Base-by-base conservation (phyloP, 768 basidiomycete genomes). In the Suillus placidus region DNA sequence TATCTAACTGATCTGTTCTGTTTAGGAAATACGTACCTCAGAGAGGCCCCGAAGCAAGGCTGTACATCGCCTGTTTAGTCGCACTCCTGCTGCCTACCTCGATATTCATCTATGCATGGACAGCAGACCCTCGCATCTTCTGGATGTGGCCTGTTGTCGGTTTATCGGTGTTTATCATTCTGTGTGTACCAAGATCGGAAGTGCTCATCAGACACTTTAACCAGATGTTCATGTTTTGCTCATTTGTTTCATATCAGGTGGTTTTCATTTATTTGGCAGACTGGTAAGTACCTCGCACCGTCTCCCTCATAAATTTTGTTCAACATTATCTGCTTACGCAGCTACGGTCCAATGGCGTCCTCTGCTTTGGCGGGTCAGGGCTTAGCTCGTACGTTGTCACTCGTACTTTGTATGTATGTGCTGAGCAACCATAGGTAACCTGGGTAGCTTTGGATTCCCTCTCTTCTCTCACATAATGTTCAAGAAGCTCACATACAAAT, bases 21-120 rank as follows among this genome's bases (percentile, higher is more conserved):
- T n/a, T n/a, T 26, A 66, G 69, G 40, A 69, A 70, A 54, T 77
- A 78, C 58, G 60, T 74, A 1, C 76, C 76, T 10, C 54, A 72
- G 60, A 65, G 30, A 51, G 81, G 81, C 6, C 81, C 80, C 0
- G 89, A 90, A 75, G 88, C 89, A 6, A 82, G 88, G 26, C 73
- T 90, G 45, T 87, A 85, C 65, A 74, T 79, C 32, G 82, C 87
- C 13, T 88, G 87, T 70, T 69, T 81, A 40, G 87, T 84, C 0
- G 86, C 81, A 0, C 63, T 87, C 54, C 69, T 87, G 8, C 79
- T 88, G 64, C 88, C 88, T 0, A 65, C 79, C 3, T 82, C 82
- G 18, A 86, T 89, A 82, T 85, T 91, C 74, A 86, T 92, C 45
- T 93, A 87, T 71, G 89, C 87, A 0, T 91, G 88, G 86, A 86